Conservation (phyloP, 805 yeast genomes). For the Nakazawaea anatomiae region DNA sequence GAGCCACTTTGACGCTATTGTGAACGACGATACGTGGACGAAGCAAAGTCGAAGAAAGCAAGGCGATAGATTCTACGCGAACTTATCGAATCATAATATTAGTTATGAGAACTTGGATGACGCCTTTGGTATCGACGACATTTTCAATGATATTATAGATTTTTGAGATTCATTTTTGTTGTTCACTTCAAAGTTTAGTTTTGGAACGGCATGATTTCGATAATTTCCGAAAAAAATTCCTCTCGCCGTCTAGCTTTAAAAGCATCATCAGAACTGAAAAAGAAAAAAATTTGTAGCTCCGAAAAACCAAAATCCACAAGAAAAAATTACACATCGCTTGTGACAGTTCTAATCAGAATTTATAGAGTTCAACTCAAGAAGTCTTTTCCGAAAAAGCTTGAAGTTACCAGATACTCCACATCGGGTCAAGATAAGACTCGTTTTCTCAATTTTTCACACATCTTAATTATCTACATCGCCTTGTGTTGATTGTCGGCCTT, state of each 20-base stretch:
- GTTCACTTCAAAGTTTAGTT: neutral
- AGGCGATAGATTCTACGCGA: conserved; percentile 5
- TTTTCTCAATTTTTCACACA: too few relatives aligned
- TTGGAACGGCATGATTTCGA: neutral
- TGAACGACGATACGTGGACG: conserved; percentile 3
- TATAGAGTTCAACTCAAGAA: too few relatives aligned
- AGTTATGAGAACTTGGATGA: conserved; percentile 1
- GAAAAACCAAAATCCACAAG: neutral
- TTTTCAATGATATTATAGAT: conserved; percentile 7
- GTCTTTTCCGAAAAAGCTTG: too few relatives aligned
- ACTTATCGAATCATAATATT: conserved; percentile 7
- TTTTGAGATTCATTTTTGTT: neutral
- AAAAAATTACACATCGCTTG: neutral
- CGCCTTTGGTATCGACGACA: neutral
- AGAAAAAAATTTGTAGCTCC: neutral
- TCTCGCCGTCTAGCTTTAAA: too few relatives aligned
- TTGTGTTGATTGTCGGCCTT: neutral
- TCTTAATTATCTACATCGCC: too few relatives aligned
- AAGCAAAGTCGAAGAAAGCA: neutral
- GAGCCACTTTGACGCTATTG: neutral
- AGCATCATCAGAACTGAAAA: too few relatives aligned
- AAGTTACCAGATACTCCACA: too few relatives aligned
- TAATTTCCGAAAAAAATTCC: neutral
- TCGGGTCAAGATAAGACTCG: too few relatives aligned
- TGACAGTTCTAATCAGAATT: too few relatives aligned